Evolutionary conservation across 1,284 basidiomycete genomes (phyloP), one percentile per base, ranked within the genome.

Genomic region (Stygiomarasmius scandens): DNA sequence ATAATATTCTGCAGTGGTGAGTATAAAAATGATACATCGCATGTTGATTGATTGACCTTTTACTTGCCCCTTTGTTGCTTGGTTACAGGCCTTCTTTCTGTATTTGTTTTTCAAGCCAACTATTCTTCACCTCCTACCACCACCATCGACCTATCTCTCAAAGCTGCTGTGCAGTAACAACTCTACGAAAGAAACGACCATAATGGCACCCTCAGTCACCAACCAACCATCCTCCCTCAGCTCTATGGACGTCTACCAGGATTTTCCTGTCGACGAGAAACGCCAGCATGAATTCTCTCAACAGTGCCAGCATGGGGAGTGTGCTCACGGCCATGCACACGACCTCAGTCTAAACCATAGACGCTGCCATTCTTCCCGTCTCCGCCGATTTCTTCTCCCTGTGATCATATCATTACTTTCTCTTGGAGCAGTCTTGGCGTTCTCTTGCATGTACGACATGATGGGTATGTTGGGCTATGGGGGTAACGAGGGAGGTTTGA

Each of bases 351-450:
- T 46, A 2, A 53, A 45, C 45, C 73, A 77, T 41, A 66, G 58
- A 27, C 61, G 68, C 14, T 79, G 76, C 62, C 79, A 79, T 59
- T 66, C 69, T 48, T 64, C 67, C 12, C 71, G 74, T 50, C 62
- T 77, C 23, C 67, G 67, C 14, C 69, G 64, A 22, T 52, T 78
- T 24, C 58, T 80, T 5, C 22, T 76, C 8, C 73, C 75, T 1
- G 56, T 70, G 2, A 56, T 74, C 1, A 56, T 73, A 38, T 51
- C 66, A 0, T 51, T 78, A 22, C 57, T 79, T 10, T 63, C 64
- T 2, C 52, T 74, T 2, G 69, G 67, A 8, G 65, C 66, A 0
- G 43, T 75, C 4, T 51, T 76, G 8, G 70, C 69, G 6, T 55
- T 77, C 6, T 69, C 69, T 6, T 78, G 71, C 55, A 58, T 72